A percentile compares a stretch with the other conserved stretches of the same genome.
Conservation (phyloP, 2,329 filamentous ascomycete genomes). For the Aspergillus uvarum region DNA sequence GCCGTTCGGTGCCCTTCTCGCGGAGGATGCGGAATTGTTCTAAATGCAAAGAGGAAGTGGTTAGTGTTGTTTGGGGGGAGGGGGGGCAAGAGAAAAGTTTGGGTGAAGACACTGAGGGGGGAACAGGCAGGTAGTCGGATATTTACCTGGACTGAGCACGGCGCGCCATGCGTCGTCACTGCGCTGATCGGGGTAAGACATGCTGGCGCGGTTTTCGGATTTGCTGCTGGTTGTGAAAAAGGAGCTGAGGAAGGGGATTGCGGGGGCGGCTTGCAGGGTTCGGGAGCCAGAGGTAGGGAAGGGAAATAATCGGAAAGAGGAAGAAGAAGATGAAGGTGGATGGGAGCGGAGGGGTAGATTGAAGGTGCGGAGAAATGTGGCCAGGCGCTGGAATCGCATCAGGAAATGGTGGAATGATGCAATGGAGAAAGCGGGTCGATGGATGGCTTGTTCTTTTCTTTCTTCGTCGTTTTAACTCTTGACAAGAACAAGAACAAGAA, state of each 20-base stretch:
- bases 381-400: slow-evolving; percentile 29
- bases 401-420: slow-evolving; percentile 7
- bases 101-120: slow-evolving; percentile 39
- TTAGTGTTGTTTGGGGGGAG: no score
- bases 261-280: slow-evolving; percentile 65
- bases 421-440: neutral
- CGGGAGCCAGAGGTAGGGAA: slow-evolving; percentile 35
- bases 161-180: slow-evolving; percentile 84
- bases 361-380: slow-evolving; percentile 20
- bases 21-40: slow-evolving; percentile 95
- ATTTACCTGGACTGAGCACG: slow-evolving; percentile 67
- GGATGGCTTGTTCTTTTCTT: neutral
- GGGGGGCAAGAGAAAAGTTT: no score
- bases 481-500: no score
- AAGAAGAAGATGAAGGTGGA: slow-evolving; percentile 10
- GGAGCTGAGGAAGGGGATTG: slow-evolving; percentile 73
- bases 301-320: slow-evolving; percentile 15
- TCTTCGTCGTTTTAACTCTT: neutral
- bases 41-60: slow-evolving; percentile 36
- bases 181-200: slow-evolving; percentile 75
- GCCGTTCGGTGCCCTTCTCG: slow-evolving; percentile 84
- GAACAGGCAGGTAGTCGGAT: no score
- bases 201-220: slow-evolving; percentile 40
- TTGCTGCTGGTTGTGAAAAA: slow-evolving; percentile 67
- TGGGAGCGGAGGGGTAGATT: slow-evolving; percentile 20